Evolutionary conservation across 768 basidiomycete species (phyloP), one percentile per base, ranked within the genome.

Genomic region (Russula foetens): DNA sequence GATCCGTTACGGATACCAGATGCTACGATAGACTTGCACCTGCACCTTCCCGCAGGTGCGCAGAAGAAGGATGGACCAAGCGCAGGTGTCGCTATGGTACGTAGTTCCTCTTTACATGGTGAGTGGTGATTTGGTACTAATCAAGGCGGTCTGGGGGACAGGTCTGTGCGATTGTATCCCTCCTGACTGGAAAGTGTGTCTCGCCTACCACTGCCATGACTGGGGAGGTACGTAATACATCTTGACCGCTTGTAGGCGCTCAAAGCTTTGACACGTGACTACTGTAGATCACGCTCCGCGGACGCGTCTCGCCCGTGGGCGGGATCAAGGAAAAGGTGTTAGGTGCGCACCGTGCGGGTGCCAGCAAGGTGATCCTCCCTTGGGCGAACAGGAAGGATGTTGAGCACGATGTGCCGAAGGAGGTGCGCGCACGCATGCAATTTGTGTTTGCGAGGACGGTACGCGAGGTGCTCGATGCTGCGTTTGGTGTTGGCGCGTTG

Each of bases 1-100:
- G 90, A 92, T 67, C 87, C 90, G 19, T 74, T 96, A 64, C 86
- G 88, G 67, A 77, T 84, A 7, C 84, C 84, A 0, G 81, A 87
- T 53, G 73, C 53, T 9, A 28, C 77, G 21, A 81, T 93, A 48
- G 92, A 98, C 69, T 75, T 98, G 9, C 94, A 98, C 67, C 74
- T 94, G 17, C 94, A 97, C 69, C 75, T 96, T 11, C 95, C 94
- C 0, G 81, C 89, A 1, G 95, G 94, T 0, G 89, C 92, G 2
- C 88, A 93, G 72, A 92, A 86, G 80, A 97, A 96, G 75, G 93
- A 96, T 68, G 93, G 93, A 0, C 92, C 93, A 0, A 91, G 89
- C 68, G 93, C 92, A 0, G 93, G 93, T 2, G 79, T 95, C 26
- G 90, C 90, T 0, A 92, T 95, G 84, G 89, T 91, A 62, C 59